Evolutionary conservation across 2,329 filamentous ascomycete species (phyloP).

Genomic region (Botrytis deweyae): DNA sequence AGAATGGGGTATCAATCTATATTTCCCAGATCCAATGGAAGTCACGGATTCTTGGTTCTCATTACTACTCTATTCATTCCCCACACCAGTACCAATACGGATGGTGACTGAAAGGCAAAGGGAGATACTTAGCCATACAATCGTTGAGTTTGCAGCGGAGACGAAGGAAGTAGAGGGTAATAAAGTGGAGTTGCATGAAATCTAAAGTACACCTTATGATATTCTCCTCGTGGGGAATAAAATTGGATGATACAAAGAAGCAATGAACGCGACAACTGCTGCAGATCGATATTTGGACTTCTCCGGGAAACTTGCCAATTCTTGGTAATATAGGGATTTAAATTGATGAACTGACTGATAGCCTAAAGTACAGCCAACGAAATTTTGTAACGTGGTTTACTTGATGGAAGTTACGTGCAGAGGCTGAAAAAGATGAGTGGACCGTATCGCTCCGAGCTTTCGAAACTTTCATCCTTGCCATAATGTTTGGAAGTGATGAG

Average conservation of each 20-base stretch:
- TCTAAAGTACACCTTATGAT: constrained; percentile 47
- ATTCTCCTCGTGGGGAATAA: constrained; percentile 44
- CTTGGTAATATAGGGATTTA: background rate
- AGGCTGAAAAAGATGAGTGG: background rate
- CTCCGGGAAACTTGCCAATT: background rate
- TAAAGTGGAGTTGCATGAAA: constrained; percentile 43
- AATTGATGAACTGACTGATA: background rate
- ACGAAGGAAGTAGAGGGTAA: constrained; percentile 44
- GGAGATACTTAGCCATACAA: constrained; percentile 46
- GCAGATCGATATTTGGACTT: background rate
- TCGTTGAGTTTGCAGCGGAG: constrained; percentile 40
- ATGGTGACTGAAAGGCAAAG: constrained; percentile 40
- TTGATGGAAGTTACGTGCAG: background rate
- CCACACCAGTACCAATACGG: constrained; percentile 43
- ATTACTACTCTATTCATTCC: constrained; percentile 42
- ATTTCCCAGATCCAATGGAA: constrained; percentile 32
- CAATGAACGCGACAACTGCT: constrained; percentile 21
- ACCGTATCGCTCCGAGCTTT: background rate
- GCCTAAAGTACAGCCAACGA: background rate
- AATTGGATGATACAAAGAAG: constrained; percentile 45
- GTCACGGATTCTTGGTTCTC: constrained; percentile 43
- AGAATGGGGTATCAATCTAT: constrained; percentile 45
- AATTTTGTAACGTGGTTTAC: background rate
- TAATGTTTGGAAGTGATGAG: background rate
- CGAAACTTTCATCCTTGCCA: background rate